A percentile compares a stretch with the other conserved stretches of the same genome.
phyloP scores from a whole-genome alignment of 805 yeast species.

The Candida sithepensis region DNA sequence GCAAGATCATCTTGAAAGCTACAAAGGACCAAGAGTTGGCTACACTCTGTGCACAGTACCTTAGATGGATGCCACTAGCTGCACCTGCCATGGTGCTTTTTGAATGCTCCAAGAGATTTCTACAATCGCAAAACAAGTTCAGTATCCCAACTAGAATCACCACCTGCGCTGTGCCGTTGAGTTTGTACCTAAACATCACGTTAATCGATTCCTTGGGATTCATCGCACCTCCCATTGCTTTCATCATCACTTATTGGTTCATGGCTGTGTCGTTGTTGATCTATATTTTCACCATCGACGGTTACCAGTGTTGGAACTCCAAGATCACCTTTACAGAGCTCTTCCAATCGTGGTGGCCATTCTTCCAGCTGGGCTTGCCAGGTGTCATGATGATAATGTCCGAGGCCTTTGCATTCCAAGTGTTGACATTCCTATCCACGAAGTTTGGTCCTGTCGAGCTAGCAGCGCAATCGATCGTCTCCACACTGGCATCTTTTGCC shows the following conservation, averaged over 20 bases:
- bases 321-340: conserved; percentile 25
- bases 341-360: conserved; percentile 39
- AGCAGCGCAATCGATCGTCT: conserved; percentile 53
- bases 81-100: conserved; percentile 64
- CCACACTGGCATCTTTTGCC: conserved; percentile 45
- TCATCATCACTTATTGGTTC: conserved; percentile 63
- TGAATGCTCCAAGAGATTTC: conserved; percentile 67
- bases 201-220: conserved; percentile 65
- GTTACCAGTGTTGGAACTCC: conserved; percentile 58
- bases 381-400: conserved; percentile 55
- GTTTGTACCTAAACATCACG: conserved; percentile 53
- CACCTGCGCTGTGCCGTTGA: conserved; percentile 62
- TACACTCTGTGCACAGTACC: conserved; percentile 49
- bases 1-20: conserved; percentile 37
- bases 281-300: conserved; percentile 58
- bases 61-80: conserved; percentile 52
- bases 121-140: conserved; percentile 74
- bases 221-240: conserved; percentile 69
- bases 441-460: conserved; percentile 44
- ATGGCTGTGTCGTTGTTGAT: conserved; percentile 53
- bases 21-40: conserved; percentile 41
- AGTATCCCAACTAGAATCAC: conserved; percentile 71
- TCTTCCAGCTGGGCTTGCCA: conserved; percentile 45
- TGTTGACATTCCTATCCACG: conserved; percentile 47
- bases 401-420: conserved; percentile 54